Conservation (phyloP, 495 filamentous ascomycete genomes). For the Talaromyces trachyspermus region DNA sequence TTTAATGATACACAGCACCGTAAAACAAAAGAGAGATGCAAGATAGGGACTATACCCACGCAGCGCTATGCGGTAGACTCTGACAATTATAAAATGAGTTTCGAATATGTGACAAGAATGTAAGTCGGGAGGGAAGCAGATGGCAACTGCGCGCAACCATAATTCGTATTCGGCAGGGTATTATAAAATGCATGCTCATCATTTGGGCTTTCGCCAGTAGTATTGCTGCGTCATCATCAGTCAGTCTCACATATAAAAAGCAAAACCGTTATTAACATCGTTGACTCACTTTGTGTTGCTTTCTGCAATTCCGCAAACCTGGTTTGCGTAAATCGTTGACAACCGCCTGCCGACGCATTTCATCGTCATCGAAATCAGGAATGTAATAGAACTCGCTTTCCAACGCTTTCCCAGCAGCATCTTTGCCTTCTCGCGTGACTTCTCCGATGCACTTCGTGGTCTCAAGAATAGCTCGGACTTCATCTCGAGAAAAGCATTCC, state of each 20-base stretch:
- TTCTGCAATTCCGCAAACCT: conserved; percentile 78
- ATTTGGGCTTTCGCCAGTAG: conserved; percentile 81
- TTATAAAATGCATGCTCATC: conserved; percentile 6
- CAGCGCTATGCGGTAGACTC: conserved; percentile 41
- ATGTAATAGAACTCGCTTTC: conserved; percentile 98
- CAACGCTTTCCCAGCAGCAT: conserved; percentile 86
- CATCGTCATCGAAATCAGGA: conserved; percentile 79
- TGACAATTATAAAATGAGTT: conserved; percentile 22
- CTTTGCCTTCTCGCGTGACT: conserved; percentile 85
- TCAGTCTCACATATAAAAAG: conserved; percentile 14
- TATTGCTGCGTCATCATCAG: conserved; percentile 61
- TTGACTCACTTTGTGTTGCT: conserved; percentile 84
- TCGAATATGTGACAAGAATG: conserved; percentile 39
- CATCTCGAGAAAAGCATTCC: conserved; percentile 46
- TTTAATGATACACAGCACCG: neutral
- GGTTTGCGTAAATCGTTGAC: conserved; percentile 80
- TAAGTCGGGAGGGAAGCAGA: conserved; percentile 8
- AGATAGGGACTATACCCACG: conserved; percentile 41
- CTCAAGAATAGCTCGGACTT: conserved; percentile 64
- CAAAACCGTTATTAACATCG: conserved; percentile 3
- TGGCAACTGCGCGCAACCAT: neutral
- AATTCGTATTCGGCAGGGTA: neutral
- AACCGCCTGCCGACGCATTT: conserved; percentile 72
- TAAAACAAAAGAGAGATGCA: conserved; percentile 17
- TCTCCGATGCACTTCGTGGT: conserved; percentile 71